Base-by-base conservation (phyloP, 2,329 filamentous ascomycete genomes). In the Penicillium hesseltinei region DNA sequence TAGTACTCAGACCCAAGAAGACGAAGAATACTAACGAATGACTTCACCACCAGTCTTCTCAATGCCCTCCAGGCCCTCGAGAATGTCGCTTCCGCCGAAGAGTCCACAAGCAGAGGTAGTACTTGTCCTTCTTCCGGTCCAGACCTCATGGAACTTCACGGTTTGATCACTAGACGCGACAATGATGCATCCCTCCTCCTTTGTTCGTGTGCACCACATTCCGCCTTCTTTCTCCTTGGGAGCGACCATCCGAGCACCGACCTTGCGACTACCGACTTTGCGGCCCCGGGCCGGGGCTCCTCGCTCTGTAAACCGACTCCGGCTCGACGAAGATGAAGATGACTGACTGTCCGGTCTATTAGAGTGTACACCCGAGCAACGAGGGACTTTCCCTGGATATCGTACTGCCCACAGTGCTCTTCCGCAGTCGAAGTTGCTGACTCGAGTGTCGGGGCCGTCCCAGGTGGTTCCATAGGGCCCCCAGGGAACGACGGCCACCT, bases 111-210 rank as follows among this genome's bases (percentile, higher is more conserved):
- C 79, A 51, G 78, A 73, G 23, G 78, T 74, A 21, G 80, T 83
- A 9, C 78, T 76, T 67, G 83, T 87, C 64, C 78, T 80, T 40
- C 82, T 78, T 2, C 84, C 83, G n/a, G 83, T 82, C 94, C 92
- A 97, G 11, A 99, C 86, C 76, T 97, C 92, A 73, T 97, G 92
- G 68, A 97, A 97, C 71, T 94, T 94, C 73, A 97, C 89, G 66
- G 86, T 95, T 71, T 91, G 88, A 75, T 97, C 92, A 69, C 92
- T 96, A 43, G 91, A 89, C 17, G 92, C 93, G 52, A 99, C 89
- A 19, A 97, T 89, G 64, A 99, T 88, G 71, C 92, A 96, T 0
- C 90, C 91, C 66, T 93, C 90, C 62, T 85, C 82, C 5, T 81
- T 78, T 0, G 83, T 86, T 21, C 85, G 80, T 49, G 77, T 79